These are phyloP conservation scores for Chlorokybus atmophyticus DNA, from an alignment of 139 green algal genomes.

Conservation along the genomic window DNA sequence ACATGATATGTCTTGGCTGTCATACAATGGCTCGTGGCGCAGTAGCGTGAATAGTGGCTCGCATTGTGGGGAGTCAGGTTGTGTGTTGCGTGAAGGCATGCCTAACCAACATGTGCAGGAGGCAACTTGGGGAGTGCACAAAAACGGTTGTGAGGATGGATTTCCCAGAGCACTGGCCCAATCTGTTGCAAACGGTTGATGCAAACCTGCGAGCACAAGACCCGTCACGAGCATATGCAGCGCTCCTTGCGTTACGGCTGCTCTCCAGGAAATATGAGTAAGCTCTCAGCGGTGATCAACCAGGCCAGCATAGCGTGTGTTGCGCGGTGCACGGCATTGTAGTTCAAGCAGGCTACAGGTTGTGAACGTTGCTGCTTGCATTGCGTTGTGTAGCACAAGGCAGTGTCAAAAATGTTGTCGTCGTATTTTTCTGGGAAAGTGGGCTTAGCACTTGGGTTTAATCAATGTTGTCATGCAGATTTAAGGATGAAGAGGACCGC, in stretches of 20 bases:
- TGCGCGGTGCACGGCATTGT: neutral
- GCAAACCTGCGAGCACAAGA: conserved; percentile 46
- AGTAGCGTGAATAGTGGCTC: neutral
- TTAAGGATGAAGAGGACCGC: conserved; percentile 65
- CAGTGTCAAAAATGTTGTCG: no score
- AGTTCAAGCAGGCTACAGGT: neutral
- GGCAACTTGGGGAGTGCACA: conserved; percentile 75
- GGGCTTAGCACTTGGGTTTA: neutral
- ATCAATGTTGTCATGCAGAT: conserved; percentile 33
- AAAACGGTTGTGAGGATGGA: conserved; percentile 65
- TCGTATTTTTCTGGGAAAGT: conserved; percentile 1
- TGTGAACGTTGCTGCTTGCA: neutral
- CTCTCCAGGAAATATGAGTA: conserved; percentile 87
- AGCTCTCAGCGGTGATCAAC: no score
- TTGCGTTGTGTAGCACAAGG: no score
- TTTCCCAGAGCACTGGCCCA: conserved; percentile 74
- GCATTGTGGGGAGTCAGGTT: neutral
- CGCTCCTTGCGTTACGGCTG: conserved; percentile 62
- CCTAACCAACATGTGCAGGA: conserved; percentile 13
- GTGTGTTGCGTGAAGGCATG: neutral
- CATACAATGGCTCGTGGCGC: neutral
- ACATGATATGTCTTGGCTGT: neutral
- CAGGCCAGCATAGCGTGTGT: no score
- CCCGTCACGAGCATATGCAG: conserved; percentile 53
- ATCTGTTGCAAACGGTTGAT: conserved; percentile 47